phyloP scores from a whole-genome alignment of 169 alveolate genomes.

The Babesia ovis region DNA sequence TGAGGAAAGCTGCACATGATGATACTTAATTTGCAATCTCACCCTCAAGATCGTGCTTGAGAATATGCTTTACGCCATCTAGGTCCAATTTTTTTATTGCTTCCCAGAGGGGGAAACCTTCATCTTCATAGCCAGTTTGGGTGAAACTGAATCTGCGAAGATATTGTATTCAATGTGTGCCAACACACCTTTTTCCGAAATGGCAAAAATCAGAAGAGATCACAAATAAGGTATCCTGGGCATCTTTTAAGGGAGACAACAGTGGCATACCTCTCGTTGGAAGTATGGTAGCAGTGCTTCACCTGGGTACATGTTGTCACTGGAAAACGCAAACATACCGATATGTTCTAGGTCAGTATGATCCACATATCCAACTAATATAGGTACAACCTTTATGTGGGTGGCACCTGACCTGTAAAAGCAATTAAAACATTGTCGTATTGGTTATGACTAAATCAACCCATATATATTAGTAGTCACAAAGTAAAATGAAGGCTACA shows the following conservation, averaged over 20 bases:
- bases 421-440: not conserved
- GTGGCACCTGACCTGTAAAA: conserved; percentile 7
- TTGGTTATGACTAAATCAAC: not conserved
- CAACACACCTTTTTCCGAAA: conserved; percentile 85
- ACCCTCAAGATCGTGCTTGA: conserved; percentile 70
- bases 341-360: conserved; percentile 16
- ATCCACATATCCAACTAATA: conserved; percentile 79
- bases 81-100: conserved; percentile 82
- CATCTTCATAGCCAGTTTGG: conserved; percentile 46
- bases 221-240: conserved; percentile 76
- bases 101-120: conserved; percentile 62
- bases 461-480: no score
- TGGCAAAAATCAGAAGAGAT: conserved; percentile 93
- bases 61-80: conserved; percentile 80
- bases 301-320: conserved; percentile 66
- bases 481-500: not conserved
- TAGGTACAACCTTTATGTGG: conserved; percentile 80
- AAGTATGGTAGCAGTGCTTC: conserved; percentile 81
- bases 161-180: not conserved
- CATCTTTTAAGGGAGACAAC: not conserved
- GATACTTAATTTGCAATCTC: not conserved
- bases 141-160: conserved; percentile 50
- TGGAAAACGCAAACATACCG: conserved; percentile 1
- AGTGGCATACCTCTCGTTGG: conserved; percentile 59
- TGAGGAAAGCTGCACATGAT: conserved; percentile 68